Base-by-base conservation (phyloP, 228 moss, liverwort and hornwort species). In the Sphagnum fallax region DNA sequence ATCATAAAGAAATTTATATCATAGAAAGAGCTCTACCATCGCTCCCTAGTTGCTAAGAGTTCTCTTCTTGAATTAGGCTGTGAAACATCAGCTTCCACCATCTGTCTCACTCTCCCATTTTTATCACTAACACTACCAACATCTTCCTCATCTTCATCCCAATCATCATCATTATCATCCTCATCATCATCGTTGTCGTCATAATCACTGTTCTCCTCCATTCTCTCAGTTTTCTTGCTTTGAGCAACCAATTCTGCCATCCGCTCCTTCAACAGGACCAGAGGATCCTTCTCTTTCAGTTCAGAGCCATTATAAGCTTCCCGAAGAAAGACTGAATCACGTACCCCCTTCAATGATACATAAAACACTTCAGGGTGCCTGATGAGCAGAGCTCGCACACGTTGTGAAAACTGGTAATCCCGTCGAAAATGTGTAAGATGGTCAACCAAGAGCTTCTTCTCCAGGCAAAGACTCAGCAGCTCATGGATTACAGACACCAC, bases 291-390 rank as follows among this genome's bases (percentile, higher is more conserved):
- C 59, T 88, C 89, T 61, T 83, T 81, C 5, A 96, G 87, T 52
- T 96, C 91, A 4, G 82, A 83, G 16, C 81, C 81, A 6, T 78
- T 64, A 73, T 86, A 89, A 15, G 89, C 89, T 70, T 97, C 96
- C 15, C 93, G 78, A 12, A 97, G 86, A 59, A 97, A 97, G 12
- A 97, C 96, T 47, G 91, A 90, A 69, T 97, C 93, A 32, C 96
- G 82, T 66, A 66, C 47, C 18, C 96, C 96, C 70, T 81, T 93
- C 77, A 93, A 83, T 10, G 93, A 93, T n/a, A 97, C 96, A 51
- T 97, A 97, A 64, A 97, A 97, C 71, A 83, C 74, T 70, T 97
- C 96, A 0, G 96, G 96, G 67, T 97, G 96, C 49, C 96, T 83
- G 59, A 97, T 90, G 18, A 97, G 91, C 81, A 83, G 76, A 5